A percentile compares a stretch with the other conserved stretches of the same genome.
Evolutionary conservation across 108 stramenopile genomes (phyloP).

Genomic region (Skeletonema marinoi): DNA sequence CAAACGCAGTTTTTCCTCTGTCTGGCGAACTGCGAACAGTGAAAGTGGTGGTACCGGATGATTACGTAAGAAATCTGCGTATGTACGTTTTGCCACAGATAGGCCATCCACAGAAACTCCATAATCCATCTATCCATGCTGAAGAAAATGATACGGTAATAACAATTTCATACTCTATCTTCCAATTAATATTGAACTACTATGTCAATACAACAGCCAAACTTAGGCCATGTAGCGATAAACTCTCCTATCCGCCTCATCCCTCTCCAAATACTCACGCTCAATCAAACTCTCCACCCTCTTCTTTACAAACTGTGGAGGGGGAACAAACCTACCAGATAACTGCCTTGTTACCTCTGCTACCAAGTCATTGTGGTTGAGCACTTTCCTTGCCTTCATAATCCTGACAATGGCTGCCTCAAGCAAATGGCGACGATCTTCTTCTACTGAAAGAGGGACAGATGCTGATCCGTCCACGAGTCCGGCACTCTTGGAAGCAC

Average conservation of each 20-base stretch:
- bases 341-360: constrained; percentile 92
- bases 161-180: no score
- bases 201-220: constrained; percentile 1
- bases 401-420: constrained; percentile 97
- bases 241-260: constrained; percentile 77
- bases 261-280: constrained; percentile 95
- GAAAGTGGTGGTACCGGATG: no score
- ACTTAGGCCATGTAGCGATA: constrained; percentile 89
- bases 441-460: constrained; percentile 83
- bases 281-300: constrained; percentile 96
- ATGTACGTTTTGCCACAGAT: no score
- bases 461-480: constrained; percentile 54
- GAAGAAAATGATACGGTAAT: no score
- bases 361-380: constrained; percentile 94
- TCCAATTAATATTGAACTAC: background rate
- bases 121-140: no score
- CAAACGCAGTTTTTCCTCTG: no score
- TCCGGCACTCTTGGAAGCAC: constrained; percentile 25
- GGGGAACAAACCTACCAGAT: constrained; percentile 79
- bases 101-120: no score
- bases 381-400: constrained; percentile 94
- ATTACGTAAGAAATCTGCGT: no score
- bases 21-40: no score
- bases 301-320: constrained; percentile 94
- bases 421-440: constrained; percentile 90